Conservation (phyloP, 495 filamentous ascomycete species). For the Neurospora intermedia region DNA sequence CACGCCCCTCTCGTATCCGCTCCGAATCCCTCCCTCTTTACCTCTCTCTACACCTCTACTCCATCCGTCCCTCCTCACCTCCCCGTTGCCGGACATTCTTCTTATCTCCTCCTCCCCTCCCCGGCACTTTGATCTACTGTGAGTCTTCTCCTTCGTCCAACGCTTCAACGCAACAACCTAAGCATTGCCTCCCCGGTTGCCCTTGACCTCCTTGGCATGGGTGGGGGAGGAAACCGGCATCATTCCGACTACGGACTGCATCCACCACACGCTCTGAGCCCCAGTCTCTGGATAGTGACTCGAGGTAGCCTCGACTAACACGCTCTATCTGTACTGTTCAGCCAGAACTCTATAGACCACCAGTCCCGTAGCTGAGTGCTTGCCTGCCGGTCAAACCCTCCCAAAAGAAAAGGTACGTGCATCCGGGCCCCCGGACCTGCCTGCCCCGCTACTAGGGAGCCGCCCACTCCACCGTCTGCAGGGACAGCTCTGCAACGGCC, state of each 20-base stretch:
- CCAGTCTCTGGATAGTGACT: background rate
- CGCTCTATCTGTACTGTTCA: background rate
- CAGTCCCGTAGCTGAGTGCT: background rate
- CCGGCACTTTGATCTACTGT: background rate
- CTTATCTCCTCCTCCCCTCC: slow-evolving; percentile 1
- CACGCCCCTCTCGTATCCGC: background rate
- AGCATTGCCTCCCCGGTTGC: background rate
- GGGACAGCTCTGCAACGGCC: slow-evolving; percentile 9
- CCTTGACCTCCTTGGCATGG: background rate
- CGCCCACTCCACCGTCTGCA: slow-evolving; percentile 1
- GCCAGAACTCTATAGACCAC: background rate
- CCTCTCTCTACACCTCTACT: background rate
- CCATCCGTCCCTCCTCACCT: background rate
- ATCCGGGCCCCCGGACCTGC: slow-evolving; percentile 8
- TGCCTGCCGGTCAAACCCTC: background rate
- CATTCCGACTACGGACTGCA: background rate
- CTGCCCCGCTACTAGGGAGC: slow-evolving; percentile 11
- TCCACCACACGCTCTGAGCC: background rate
- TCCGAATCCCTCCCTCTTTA: slow-evolving; percentile 1
- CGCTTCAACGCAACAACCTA: background rate
- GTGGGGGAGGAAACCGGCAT: background rate
- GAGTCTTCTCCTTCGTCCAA: background rate
- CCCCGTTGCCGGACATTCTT: background rate
- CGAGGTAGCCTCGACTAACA: background rate
- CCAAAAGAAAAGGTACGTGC: slow-evolving; percentile 21